phyloP scores from a whole-genome alignment of 257 asterid species.

The Jacaranda copaia region DNA sequence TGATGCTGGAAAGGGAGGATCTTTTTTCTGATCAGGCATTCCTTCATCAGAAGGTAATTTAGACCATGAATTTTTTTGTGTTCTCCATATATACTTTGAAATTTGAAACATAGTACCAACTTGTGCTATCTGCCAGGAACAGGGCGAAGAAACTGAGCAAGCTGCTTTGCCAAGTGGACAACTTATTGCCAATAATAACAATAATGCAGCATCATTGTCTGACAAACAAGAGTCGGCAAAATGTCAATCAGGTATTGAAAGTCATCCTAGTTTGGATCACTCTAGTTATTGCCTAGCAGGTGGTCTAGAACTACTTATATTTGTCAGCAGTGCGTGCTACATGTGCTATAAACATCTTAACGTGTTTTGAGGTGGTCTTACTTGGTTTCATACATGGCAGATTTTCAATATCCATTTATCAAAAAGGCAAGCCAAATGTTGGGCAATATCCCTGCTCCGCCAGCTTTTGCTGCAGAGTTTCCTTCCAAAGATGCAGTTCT shows the following conservation, averaged over 20 bases:
- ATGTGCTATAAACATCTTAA: background rate
- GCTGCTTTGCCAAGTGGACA: constrained; percentile 39
- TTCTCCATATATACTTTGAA: constrained; percentile 12
- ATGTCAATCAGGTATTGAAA: constrained; percentile 54
- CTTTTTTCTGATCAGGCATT: constrained; percentile 43
- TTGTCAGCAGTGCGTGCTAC: background rate
- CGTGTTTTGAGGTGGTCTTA: background rate
- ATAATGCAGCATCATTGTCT: constrained; percentile 38
- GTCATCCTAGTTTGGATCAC: background rate
- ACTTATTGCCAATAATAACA: constrained; percentile 29
- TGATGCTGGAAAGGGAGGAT: constrained; percentile 46
- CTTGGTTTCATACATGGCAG: constrained; percentile 46
- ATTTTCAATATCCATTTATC: constrained; percentile 54
- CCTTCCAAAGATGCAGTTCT: constrained; percentile 65
- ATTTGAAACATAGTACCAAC: constrained; percentile 14
- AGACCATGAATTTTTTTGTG: constrained; percentile 3
- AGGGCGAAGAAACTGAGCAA: constrained; percentile 42
- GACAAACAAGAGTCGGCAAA: constrained; percentile 43
- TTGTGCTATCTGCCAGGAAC: constrained; percentile 42
- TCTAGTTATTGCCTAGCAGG: background rate
- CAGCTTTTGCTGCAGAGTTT: constrained; percentile 87
- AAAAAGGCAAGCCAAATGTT: constrained; percentile 73
- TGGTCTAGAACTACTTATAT: background rate
- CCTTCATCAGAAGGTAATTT: constrained; percentile 52
- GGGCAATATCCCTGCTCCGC: constrained; percentile 77